phyloP scores from a whole-genome alignment of 192 early-diverging fungal genomes.

The Chytriomyces confervae region DNA sequence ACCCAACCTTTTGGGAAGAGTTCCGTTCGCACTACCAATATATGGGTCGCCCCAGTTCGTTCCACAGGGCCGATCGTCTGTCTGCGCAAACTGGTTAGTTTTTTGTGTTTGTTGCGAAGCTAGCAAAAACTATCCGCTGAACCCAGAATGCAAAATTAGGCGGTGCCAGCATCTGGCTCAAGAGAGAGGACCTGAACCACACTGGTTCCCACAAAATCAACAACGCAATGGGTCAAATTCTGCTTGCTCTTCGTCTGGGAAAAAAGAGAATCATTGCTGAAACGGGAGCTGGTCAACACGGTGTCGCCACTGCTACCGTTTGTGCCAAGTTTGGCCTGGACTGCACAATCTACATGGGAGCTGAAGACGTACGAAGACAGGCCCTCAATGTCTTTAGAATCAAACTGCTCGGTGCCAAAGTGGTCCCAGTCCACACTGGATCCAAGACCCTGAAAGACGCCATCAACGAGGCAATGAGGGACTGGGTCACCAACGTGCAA shows the following conservation, averaged over 20 bases:
- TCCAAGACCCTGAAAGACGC: constrained; percentile 94
- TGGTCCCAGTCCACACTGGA: constrained; percentile 81
- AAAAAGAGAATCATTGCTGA: constrained; percentile 98
- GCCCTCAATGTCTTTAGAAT: constrained; percentile 97
- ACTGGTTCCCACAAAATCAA: constrained; percentile 99
- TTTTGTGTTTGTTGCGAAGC: background rate
- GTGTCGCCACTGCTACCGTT: constrained; percentile 95
- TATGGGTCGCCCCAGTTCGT: constrained; percentile 88
- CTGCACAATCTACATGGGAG: constrained; percentile 98
- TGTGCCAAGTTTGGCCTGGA: constrained; percentile 98
- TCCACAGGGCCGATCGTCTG: constrained; percentile 88
- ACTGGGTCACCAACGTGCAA: constrained; percentile 95
- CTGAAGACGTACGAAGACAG: constrained; percentile 92
- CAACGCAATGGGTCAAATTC: constrained; percentile 93
- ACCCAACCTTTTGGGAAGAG: constrained; percentile 93
- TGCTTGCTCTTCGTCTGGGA: constrained; percentile 92
- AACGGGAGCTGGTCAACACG: constrained; percentile 98
- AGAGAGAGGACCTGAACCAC: constrained; percentile 98
- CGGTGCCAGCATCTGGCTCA: constrained; percentile 95
- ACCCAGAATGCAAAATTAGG: constrained; percentile 46
- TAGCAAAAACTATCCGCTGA: background rate
- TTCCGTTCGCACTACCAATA: constrained; percentile 88
- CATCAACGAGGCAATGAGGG: constrained; percentile 98
- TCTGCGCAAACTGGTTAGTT: constrained; percentile 49
- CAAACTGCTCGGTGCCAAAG: constrained; percentile 88